phyloP scores from a whole-genome alignment of 177 flowering plant species.

The Vitis hybrid region DNA sequence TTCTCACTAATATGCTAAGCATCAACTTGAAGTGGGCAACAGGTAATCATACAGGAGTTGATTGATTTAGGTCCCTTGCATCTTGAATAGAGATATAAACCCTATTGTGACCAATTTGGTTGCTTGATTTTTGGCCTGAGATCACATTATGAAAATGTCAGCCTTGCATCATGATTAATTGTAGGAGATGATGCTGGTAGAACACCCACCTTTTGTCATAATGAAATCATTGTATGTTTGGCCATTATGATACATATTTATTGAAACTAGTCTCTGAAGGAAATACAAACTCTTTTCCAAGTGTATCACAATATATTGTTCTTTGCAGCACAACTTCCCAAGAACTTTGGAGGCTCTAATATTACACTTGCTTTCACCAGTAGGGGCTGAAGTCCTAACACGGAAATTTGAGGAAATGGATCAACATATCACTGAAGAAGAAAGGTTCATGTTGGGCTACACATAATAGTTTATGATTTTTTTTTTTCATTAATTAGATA shows the following conservation, averaged over 20 bases:
- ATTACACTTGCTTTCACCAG: slow-evolving; percentile 85
- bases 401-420: slow-evolving; percentile 93
- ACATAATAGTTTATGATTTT: neutral
- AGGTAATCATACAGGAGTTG: neutral
- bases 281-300: neutral
- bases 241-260: neutral
- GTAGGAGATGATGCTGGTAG: neutral
- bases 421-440: slow-evolving; percentile 48
- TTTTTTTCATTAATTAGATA: neutral
- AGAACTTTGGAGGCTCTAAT: slow-evolving; percentile 89
- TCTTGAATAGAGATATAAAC: too few relatives aligned
- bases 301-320: slow-evolving; percentile 5
- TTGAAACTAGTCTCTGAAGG: neutral
- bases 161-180: neutral
- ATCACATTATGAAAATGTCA: neutral
- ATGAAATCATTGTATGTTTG: neutral
- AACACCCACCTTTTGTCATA: neutral
- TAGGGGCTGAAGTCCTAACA: slow-evolving; percentile 89
- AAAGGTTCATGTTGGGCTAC: slow-evolving; percentile 40
- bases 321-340: slow-evolving; percentile 77
- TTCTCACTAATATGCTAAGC: neutral
- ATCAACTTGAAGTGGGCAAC: neutral
- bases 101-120: neutral
- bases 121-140: slow-evolving; percentile 3
- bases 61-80: too few relatives aligned